phyloP scores from a whole-genome alignment of 2,329 filamentous ascomycete species.

The Colletotrichum euphorbiae region DNA sequence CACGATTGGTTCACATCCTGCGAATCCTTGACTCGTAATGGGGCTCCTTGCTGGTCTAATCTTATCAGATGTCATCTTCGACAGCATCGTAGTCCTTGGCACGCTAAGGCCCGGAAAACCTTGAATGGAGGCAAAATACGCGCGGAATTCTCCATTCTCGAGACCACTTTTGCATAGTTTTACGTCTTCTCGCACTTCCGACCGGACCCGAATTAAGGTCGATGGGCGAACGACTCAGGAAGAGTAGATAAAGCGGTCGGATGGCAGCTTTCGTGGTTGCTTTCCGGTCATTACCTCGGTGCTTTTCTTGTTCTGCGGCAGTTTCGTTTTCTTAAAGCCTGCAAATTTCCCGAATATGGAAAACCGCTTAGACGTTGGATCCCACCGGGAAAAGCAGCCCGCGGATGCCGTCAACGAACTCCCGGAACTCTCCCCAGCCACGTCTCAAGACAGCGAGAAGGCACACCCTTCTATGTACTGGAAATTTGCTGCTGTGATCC shows the following conservation, averaged over 20 bases:
- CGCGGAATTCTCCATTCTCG: slow-evolving; percentile 6
- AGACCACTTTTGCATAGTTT: slow-evolving; percentile 4
- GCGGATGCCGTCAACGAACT: slow-evolving; percentile 29
- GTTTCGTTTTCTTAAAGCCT: slow-evolving; percentile 1
- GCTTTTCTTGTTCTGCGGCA: not conserved
- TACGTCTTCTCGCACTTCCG: slow-evolving; percentile 11
- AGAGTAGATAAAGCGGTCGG: not conserved
- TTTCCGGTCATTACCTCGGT: not conserved
- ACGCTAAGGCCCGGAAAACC: slow-evolving; percentile 18
- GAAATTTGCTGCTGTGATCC: slow-evolving; percentile 54
- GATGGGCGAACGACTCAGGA: not conserved
- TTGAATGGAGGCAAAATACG: slow-evolving; percentile 9
- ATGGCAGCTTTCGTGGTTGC: not conserved
- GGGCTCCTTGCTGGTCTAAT: slow-evolving; percentile 17
- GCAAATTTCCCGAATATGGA: slow-evolving; percentile 11
- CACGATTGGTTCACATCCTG: slow-evolving; percentile 8
- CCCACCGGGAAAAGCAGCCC: slow-evolving; percentile 24
- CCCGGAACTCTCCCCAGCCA: slow-evolving; percentile 8
- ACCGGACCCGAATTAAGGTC: slow-evolving; percentile 20
- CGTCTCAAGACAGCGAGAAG: slow-evolving; percentile 4
- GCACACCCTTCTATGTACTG: slow-evolving; percentile 31
- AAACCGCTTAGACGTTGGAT: slow-evolving; percentile 28
- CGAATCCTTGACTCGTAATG: slow-evolving; percentile 28
- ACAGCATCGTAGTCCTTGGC: slow-evolving; percentile 25
- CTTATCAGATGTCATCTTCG: slow-evolving; percentile 37